phyloP scores from a whole-genome alignment of 495 filamentous ascomycete species.

The Xylona heveae region DNA sequence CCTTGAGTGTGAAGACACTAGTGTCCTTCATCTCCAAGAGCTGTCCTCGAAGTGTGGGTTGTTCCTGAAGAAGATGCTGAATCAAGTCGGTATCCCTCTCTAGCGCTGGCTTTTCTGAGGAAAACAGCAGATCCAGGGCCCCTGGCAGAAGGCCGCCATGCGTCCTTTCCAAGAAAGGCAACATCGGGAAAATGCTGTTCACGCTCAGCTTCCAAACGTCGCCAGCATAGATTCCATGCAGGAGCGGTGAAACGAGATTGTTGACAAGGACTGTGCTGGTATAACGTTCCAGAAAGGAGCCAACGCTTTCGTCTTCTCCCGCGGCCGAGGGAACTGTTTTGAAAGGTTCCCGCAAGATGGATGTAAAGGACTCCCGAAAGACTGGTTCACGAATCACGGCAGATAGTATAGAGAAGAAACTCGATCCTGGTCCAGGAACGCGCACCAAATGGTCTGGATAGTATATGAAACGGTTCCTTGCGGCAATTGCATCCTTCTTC shows the following conservation, averaged over 20 bases:
- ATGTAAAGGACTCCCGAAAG: conserved; percentile 27
- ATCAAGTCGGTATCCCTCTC: too few relatives aligned
- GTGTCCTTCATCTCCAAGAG: conserved; percentile 11
- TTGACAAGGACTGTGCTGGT: conserved; percentile 37
- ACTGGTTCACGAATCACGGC: conserved; percentile 38
- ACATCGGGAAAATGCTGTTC: conserved; percentile 31
- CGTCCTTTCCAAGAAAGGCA: conserved; percentile 28
- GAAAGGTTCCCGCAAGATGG: conserved; percentile 20
- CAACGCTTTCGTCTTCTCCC: conserved; percentile 47
- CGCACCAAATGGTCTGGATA: conserved; percentile 75
- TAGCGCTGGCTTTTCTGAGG: conserved; percentile 4
- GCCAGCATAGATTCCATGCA: conserved; percentile 90
- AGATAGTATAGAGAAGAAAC: conserved; percentile 6
- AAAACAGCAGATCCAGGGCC: conserved; percentile 2
- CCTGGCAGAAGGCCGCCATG: conserved; percentile 15
- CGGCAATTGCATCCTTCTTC: conserved; percentile 22
- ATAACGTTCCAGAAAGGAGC: conserved; percentile 37
- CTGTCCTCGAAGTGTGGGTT: conserved; percentile 7
- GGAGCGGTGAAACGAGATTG: conserved; percentile 55
- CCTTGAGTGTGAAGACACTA: conserved; percentile 37
- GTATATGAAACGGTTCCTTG: conserved; percentile 63
- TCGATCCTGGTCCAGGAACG: conserved; percentile 28
- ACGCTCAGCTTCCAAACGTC: conserved; percentile 64
- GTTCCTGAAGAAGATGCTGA: conserved; percentile 4
- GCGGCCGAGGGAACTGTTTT: conserved; percentile 10